Base-by-base conservation (phyloP, 495 filamentous ascomycete species). In the Elasticomyces elasticus region DNA sequence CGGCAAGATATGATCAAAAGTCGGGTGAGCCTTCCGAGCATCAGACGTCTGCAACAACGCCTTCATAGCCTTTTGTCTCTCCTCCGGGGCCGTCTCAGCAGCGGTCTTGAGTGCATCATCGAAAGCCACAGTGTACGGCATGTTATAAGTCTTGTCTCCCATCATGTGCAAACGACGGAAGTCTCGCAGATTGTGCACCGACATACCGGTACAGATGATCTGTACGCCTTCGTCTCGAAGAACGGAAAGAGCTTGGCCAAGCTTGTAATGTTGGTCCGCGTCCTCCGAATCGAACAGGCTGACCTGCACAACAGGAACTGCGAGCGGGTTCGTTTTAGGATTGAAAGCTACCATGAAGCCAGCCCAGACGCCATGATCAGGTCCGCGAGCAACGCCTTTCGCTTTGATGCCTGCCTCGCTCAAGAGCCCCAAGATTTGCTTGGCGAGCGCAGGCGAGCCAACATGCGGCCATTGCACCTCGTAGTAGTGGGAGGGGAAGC, bases 291-390 rank as follows among this genome's bases (percentile, higher is more conserved):
- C 67, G 67, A 82, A 89, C 37, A 92, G 74, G 26, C 83, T 87
- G 22, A 91, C 84, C 64, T 94, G 87, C 19, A 94, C 85, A 12
- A 94, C 70, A 0, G 88, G 88, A 17, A 88, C 79, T 52, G 78
- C 77, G 23, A 92, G 72, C 2, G 87, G 84, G 68, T 94, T 91
- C n/a, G 72, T 65, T 13, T 83, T 71, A 0, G 84, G 84, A 46
- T 80, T 63, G 68, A 94, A 92, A 23, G 79, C 73, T 51, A 78
- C 79, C 63, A 81, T 77, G 67, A 90, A 89, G 38, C 77, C 78
- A 1, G 76, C 83, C 76, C 83, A 89, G 12, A 90, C 85, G 23
- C 88, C 88, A 65, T 94, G 88, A 61, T 94, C 87, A 2, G 91
- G 70, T 0, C 86, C 87, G 35, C 87, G 73, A 33, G 79, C 74